Evolutionary conservation across 225 moss, liverwort and hornwort genomes (phyloP).

Genomic region (Pleurozium schreberi): DNA sequence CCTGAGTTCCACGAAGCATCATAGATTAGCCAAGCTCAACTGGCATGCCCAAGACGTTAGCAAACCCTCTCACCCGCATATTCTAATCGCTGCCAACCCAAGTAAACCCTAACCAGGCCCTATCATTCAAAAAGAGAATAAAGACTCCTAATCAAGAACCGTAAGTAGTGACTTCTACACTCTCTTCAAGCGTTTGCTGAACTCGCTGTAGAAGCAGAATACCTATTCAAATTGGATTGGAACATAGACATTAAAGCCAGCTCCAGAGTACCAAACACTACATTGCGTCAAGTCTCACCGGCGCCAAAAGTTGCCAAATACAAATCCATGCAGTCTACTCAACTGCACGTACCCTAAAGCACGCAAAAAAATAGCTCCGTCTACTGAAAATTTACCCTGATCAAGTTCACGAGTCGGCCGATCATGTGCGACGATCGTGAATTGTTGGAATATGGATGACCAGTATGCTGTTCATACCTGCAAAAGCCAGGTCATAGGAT

Average conservation of each 20-base stretch:
- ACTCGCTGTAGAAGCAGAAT: neutral
- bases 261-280: neutral
- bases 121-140: neutral
- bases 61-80: neutral
- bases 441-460: constrained; percentile 67
- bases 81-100: neutral
- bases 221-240: neutral
- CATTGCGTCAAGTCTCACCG: neutral
- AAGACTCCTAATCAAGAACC: neutral
- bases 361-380: neutral
- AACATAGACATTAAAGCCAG: neutral
- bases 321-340: neutral
- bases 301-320: neutral
- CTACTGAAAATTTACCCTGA: constrained; percentile 49
- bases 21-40: neutral
- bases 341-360: neutral
- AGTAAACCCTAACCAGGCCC: neutral
- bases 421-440: constrained; percentile 84
- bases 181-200: neutral
- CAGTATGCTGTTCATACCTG: constrained; percentile 85
- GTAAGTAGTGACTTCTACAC: neutral
- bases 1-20: constrained; percentile 27
- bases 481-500: neutral
- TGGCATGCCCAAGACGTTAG: neutral
- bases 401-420: constrained; percentile 74